Percentiles rank a stretch among this genome's conserved stretches.
phyloP scores from a whole-genome alignment of 441 rosid genomes.

The Jatropha multifida region DNA sequence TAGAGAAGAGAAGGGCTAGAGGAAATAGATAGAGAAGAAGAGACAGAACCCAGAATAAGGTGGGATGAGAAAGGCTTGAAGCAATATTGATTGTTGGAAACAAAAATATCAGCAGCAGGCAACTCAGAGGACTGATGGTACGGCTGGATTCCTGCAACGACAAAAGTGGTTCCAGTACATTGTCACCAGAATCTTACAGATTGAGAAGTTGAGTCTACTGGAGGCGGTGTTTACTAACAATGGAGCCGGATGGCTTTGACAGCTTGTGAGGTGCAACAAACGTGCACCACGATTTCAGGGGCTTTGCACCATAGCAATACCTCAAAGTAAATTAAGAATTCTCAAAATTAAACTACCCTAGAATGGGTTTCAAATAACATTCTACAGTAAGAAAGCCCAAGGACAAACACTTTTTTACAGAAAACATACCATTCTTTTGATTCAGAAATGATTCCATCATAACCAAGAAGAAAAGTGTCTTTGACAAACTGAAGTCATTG shows the following conservation, averaged over 20 bases:
- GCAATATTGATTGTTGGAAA: not conserved
- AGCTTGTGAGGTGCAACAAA: not conserved
- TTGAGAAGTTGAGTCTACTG: not conserved
- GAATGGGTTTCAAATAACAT: not conserved
- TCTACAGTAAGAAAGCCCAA: not conserved
- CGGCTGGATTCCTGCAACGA: not conserved
- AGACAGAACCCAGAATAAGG: not conserved
- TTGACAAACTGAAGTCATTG: constrained; percentile 50
- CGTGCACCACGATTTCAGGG: not conserved
- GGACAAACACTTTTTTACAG: not conserved
- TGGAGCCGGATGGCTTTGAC: constrained; percentile 3
- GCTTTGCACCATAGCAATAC: not conserved
- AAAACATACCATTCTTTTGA: constrained; percentile 42
- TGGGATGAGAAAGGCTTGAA: not conserved
- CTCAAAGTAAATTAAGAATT: not conserved
- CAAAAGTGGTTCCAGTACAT: not conserved
- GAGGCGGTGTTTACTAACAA: not conserved
- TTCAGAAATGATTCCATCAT: constrained; percentile 62
- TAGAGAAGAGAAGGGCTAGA: not conserved
- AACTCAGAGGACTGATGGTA: not conserved
- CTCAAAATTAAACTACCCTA: not conserved
- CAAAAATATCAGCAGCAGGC: not conserved
- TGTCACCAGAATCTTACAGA: not conserved
- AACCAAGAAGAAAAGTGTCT: constrained; percentile 69
- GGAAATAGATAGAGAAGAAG: not conserved